phyloP scores from a whole-genome alignment of 257 asterid species.

The Nicotiana undulata region DNA sequence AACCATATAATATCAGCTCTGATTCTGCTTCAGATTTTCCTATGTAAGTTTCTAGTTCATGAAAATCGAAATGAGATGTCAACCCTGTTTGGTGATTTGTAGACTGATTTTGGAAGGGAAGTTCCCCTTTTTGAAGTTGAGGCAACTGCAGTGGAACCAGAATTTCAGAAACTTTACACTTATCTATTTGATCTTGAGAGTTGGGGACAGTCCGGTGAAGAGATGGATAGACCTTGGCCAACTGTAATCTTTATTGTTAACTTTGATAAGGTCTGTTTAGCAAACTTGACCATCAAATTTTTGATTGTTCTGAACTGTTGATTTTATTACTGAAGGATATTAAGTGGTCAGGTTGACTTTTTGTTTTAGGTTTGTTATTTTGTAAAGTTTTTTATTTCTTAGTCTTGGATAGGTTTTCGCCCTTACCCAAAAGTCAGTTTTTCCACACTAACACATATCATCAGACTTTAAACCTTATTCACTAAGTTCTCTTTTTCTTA shows the following conservation, averaged over 20 bases:
- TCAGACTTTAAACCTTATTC: not conserved
- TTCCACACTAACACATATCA: not conserved
- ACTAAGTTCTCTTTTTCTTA: conserved; percentile 2
- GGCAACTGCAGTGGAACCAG: conserved; percentile 79
- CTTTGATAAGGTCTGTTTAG: conserved; percentile 75
- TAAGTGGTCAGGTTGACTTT: not conserved
- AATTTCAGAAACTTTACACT: conserved; percentile 84
- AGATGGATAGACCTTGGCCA: conserved; percentile 79
- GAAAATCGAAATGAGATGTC: conserved; percentile 11
- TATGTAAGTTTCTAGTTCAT: conserved; percentile 5
- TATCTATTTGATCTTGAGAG: conserved; percentile 73
- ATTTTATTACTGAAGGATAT: conserved; percentile 10
- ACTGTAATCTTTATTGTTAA: conserved; percentile 81
- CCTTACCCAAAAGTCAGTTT: not conserved
- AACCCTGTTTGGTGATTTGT: conserved; percentile 23
- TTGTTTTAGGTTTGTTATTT: not conserved
- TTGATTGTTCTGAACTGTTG: conserved; percentile 3
- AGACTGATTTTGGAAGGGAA: conserved; percentile 94
- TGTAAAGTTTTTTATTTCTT: not conserved
- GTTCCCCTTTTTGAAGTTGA: conserved; percentile 95
- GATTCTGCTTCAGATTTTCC: conserved; percentile 9
- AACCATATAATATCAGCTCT: conserved; percentile 4
- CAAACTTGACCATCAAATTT: conserved; percentile 15
- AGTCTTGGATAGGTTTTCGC: not conserved
- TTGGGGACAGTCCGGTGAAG: conserved; percentile 53